Evolutionary conservation across 352 stramenopile genomes (phyloP).

Genomic region (Peronospora belbahrii): DNA sequence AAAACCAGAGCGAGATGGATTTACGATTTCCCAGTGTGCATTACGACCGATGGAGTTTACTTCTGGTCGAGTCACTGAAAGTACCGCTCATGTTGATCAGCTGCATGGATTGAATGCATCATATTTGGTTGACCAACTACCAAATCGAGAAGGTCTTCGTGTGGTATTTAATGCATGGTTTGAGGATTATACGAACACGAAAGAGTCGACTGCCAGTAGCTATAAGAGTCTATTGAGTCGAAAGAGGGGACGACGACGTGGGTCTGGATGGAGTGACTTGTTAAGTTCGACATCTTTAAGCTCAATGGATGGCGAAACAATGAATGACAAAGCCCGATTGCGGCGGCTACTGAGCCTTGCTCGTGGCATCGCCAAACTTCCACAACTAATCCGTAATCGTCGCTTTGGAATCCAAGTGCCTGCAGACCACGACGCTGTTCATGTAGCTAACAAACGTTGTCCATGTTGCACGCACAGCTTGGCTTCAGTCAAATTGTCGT

Average conservation of each 20-base stretch:
- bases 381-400: slow-evolving; percentile 15
- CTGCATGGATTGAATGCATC: slow-evolving; percentile 30
- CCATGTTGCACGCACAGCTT: slow-evolving; percentile 27
- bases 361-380: slow-evolving; percentile 17
- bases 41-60: slow-evolving; percentile 14
- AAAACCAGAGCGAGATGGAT: slow-evolving; percentile 20
- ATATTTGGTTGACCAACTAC: slow-evolving; percentile 30
- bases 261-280: neutral
- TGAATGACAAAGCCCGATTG: slow-evolving; percentile 14
- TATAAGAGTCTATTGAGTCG: slow-evolving; percentile 11
- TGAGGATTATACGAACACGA: slow-evolving; percentile 5
- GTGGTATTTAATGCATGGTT: slow-evolving; percentile 38
- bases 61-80: slow-evolving; percentile 11
- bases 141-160: slow-evolving; percentile 22
- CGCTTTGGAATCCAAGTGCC: slow-evolving; percentile 22
- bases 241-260: slow-evolving; percentile 4
- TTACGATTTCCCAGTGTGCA: slow-evolving; percentile 28
- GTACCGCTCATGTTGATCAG: slow-evolving; percentile 27
- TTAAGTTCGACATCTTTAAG: slow-evolving; percentile 4
- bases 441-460: slow-evolving; percentile 14
- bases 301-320: neutral
- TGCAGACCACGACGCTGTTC: slow-evolving; percentile 5
- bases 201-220: neutral
- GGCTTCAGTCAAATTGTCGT: slow-evolving; percentile 15
- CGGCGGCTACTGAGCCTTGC: slow-evolving; percentile 15